phyloP scores from a whole-genome alignment of 2,329 filamentous ascomycete species.

The Ustulina deusta region DNA sequence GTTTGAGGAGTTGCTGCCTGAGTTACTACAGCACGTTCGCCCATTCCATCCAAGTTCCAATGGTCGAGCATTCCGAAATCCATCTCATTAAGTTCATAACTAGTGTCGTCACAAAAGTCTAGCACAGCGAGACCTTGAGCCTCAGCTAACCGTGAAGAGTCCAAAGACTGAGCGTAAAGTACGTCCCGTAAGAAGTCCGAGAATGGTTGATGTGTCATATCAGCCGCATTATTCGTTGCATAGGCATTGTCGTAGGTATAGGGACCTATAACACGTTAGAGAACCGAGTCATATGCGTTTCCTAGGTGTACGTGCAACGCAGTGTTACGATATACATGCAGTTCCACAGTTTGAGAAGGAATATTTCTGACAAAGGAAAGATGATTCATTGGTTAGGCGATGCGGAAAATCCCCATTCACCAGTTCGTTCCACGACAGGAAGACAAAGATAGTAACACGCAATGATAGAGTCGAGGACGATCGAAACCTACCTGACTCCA shows the following conservation, averaged over 20 bases:
- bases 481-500: conserved; percentile 46
- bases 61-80: conserved; percentile 64
- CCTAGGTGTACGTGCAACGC: background rate
- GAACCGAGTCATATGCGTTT: background rate
- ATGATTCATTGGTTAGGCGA: background rate
- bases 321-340: conserved; percentile 6
- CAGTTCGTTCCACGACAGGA: background rate
- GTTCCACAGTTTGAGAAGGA: background rate
- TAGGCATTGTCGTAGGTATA: conserved; percentile 37
- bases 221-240: conserved; percentile 39
- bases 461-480: conserved; percentile 11
- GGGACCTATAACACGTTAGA: conserved; percentile 35
- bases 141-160: conserved; percentile 54
- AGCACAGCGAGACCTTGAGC: conserved; percentile 59
- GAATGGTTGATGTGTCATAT: conserved; percentile 57
- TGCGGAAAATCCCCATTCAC: background rate
- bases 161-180: conserved; percentile 60
- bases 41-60: conserved; percentile 59
- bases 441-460: background rate
- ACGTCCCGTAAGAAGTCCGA: conserved; percentile 65
- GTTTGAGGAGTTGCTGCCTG: conserved; percentile 48
- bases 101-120: conserved; percentile 63
- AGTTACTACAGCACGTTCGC: conserved; percentile 45
- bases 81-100: conserved; percentile 63
- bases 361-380: background rate